phyloP scores from a whole-genome alignment of 805 yeast genomes.

The Pichia cabralensis region DNA sequence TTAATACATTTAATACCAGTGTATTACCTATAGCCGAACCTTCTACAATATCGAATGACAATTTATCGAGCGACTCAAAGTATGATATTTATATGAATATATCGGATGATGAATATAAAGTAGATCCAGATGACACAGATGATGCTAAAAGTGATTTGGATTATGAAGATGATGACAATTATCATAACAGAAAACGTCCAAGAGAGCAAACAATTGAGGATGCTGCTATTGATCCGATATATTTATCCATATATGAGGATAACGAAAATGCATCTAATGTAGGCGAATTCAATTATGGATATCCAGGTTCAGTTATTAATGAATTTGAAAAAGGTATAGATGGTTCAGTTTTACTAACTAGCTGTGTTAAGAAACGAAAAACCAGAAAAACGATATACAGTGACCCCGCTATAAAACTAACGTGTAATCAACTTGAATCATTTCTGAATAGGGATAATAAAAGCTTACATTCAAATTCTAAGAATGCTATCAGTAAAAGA shows the following conservation, averaged over 20 bases:
- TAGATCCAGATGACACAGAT: background rate
- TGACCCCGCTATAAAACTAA: slow-evolving; percentile 16
- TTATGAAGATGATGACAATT: background rate
- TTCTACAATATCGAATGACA: too few relatives aligned
- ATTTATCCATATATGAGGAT: slow-evolving; percentile 4
- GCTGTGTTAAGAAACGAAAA: slow-evolving; percentile 10
- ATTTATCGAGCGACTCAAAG: too few relatives aligned
- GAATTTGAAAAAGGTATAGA: slow-evolving; percentile 1
- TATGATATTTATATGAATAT: too few relatives aligned
- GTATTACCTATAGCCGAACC: too few relatives aligned
- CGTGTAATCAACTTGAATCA: slow-evolving; percentile 12
- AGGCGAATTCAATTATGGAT: slow-evolving; percentile 9
- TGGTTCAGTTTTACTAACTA: slow-evolving; percentile 3
- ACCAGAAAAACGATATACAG: slow-evolving; percentile 12
- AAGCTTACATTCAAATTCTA: slow-evolving; percentile 17
- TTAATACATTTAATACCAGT: too few relatives aligned
- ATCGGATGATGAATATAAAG: background rate
- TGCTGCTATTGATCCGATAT: slow-evolving; percentile 6
- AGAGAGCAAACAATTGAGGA: slow-evolving; percentile 5
- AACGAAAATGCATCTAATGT: slow-evolving; percentile 2
- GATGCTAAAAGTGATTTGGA: background rate
- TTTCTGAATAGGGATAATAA: slow-evolving; percentile 18
- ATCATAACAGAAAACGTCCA: slow-evolving; percentile 1
- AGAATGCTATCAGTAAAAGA: slow-evolving; percentile 16
- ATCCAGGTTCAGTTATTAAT: slow-evolving; percentile 3